phyloP scores from a whole-genome alignment of 345 rosid genomes.

The Acer yangbiense region DNA sequence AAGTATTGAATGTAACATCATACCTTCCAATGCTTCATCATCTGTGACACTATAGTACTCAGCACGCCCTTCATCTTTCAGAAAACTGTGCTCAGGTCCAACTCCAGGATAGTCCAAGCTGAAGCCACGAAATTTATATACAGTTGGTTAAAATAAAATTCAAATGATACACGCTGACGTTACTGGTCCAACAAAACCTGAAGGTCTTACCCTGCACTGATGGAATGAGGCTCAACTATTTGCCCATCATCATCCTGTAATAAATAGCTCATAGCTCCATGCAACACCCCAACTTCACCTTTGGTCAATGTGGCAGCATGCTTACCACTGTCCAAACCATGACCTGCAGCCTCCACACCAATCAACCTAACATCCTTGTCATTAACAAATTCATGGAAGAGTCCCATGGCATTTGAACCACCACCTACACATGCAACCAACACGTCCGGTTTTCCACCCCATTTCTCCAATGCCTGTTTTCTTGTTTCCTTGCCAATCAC shows the following conservation, averaged over 20 bases:
- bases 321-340: conserved; percentile 88
- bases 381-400: conserved; percentile 85
- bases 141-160: neutral
- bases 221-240: conserved; percentile 89
- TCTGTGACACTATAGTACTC: conserved; percentile 82
- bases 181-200: neutral
- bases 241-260: conserved; percentile 95
- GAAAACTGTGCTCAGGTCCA: conserved; percentile 96
- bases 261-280: conserved; percentile 97
- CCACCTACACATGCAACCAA: conserved; percentile 95
- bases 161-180: neutral
- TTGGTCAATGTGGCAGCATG: conserved; percentile 89
- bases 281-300: conserved; percentile 91
- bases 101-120: conserved; percentile 99
- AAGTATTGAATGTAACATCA: neutral
- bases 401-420: conserved; percentile 94
- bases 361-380: conserved; percentile 78
- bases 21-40: conserved; percentile 92
- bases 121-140: neutral
- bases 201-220: conserved; percentile 81
- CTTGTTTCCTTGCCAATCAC: conserved; percentile 92
- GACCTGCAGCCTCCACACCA: conserved; percentile 98
- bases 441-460: conserved; percentile 97
- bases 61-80: conserved; percentile 83
- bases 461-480: conserved; percentile 83